These are phyloP conservation scores for Aspergillus sp. DNA, from an alignment of 2,329 filamentous ascomycete species.

Conservation along the genomic window DNA sequence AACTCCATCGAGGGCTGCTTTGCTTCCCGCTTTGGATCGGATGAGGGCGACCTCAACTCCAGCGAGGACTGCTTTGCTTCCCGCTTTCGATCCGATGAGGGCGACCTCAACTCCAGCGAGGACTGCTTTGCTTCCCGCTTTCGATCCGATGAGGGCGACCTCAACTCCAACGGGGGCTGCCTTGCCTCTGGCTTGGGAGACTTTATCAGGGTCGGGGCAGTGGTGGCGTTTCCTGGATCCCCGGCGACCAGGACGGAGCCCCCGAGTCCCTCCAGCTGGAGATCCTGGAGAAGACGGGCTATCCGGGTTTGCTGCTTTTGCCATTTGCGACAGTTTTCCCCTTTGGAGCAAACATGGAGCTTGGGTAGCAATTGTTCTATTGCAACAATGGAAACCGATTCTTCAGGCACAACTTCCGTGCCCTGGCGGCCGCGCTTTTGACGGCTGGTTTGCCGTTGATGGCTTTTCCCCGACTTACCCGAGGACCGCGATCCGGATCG, in stretches of 20 bases:
- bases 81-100: no score
- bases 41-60: neutral
- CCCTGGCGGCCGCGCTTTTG: slow-evolving; percentile 5
- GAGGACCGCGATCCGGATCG: slow-evolving; percentile 2
- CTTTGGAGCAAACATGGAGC: slow-evolving; percentile 80
- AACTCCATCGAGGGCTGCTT: no score
- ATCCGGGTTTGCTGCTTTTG: slow-evolving; percentile 76
- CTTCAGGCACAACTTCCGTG: slow-evolving; percentile 46
- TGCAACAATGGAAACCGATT: slow-evolving; percentile 72
- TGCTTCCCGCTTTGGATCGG: neutral
- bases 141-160: no score
- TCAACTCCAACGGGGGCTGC: no score
- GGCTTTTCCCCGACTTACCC: neutral
- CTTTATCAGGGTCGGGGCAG: slow-evolving; percentile 49
- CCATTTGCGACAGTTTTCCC: slow-evolving; percentile 81
- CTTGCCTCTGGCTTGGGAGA: neutral
- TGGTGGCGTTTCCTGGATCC: slow-evolving; percentile 74
- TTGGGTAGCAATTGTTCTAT: slow-evolving; percentile 92
- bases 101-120: no score
- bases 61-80: neutral
- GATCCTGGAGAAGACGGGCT: slow-evolving; percentile 70
- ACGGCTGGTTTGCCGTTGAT: neutral
- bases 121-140: no score
- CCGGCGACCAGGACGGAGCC: slow-evolving; percentile 71
- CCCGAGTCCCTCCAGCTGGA: slow-evolving; percentile 72